These are phyloP conservation scores for Penicillium nordicum DNA, from an alignment of 2,329 filamentous ascomycete genomes.

Conservation along the genomic window DNA sequence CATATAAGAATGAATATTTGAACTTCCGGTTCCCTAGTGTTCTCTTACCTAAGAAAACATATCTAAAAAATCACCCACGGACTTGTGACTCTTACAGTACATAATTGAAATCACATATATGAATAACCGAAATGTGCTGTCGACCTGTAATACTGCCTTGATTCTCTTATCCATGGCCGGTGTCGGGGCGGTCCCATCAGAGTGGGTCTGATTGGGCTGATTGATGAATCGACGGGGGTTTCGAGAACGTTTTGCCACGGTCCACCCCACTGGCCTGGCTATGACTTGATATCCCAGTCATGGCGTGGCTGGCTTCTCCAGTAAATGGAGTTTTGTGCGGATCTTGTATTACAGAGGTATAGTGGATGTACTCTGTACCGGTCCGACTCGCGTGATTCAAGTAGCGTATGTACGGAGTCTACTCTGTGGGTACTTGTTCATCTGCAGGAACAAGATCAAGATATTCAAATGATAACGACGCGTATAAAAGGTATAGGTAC, in stretches of 20 bases:
- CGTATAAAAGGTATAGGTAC: not conserved
- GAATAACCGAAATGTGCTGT: constrained; percentile 5
- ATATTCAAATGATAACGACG: not conserved
- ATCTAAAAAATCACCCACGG: not conserved
- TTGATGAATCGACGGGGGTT: constrained; percentile 15
- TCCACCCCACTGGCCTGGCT: constrained; percentile 20
- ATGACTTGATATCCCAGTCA: constrained; percentile 13
- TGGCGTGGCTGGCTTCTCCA: constrained; percentile 18
- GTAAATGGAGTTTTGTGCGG: constrained; percentile 11
- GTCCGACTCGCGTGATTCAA: not conserved
- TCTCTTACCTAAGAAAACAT: not conserved
- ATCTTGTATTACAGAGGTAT: constrained; percentile 5
- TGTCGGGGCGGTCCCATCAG: constrained; percentile 21
- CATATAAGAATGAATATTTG: not conserved
- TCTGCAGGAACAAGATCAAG: constrained; percentile 3
- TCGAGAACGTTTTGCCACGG: constrained; percentile 37
- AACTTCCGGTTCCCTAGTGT: not conserved
- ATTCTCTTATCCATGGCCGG: constrained; percentile 24
- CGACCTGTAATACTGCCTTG: constrained; percentile 13
- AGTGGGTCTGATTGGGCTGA: constrained; percentile 1
- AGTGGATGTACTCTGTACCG: not conserved
- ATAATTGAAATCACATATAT: constrained; percentile 8
- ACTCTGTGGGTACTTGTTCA: constrained; percentile 2
- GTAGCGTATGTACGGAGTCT: not conserved
- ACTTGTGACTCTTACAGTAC: constrained; percentile 6